Evolutionary conservation across 495 filamentous ascomycete genomes (phyloP), one percentile per base, ranked within the genome.

Genomic region (Lichina pygmaea): DNA sequence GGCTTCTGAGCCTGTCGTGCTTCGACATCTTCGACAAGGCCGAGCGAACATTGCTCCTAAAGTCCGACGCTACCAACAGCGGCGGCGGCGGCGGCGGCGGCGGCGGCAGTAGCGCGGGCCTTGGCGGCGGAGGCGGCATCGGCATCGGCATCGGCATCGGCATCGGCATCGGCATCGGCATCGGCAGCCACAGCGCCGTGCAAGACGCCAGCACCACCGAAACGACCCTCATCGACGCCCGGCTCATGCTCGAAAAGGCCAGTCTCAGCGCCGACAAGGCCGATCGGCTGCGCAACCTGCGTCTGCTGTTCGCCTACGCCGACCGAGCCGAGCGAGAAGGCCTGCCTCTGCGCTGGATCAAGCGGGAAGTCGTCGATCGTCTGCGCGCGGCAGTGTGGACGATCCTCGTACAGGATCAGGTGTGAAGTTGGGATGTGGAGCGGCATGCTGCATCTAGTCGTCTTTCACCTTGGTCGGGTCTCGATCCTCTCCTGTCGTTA

Each of bases 271-370:
- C 72, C 39, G 66, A 71, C 39, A 70, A 59, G 51, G 66, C 72
- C 36, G 81, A 89, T 56, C 62, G 72, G 2, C 53, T 94, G 44
- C 68, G 81, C 59, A 81, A 85, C 45, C 59, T 94, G 17, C 69
- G 69, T 46, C 52, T 86, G 8, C 55, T 97, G 41, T 89, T 93
- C 58, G 77, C 77, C 49, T 93, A 84, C 81, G 68, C 74, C 3
- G 81, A 83, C 52, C 34, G 52, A 51, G 44, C 52, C 53, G 46
- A 60, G 52, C 46, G 58, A 51, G 41, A 55, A 56, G 41, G 58
- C 53, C 41, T 61, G 47, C 50, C 50, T 45, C 43, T 60, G 50
- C 51, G 56, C 42, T 59, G 63, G 58, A 50, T 64, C 17, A 58
- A 57, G 37, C 41, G 49, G 34, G 58, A 57, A 34, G 57, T 57